These are phyloP conservation scores for Phytopythium chamaehyphon DNA, from an alignment of 352 stramenopile species.

Conservation along the genomic window DNA sequence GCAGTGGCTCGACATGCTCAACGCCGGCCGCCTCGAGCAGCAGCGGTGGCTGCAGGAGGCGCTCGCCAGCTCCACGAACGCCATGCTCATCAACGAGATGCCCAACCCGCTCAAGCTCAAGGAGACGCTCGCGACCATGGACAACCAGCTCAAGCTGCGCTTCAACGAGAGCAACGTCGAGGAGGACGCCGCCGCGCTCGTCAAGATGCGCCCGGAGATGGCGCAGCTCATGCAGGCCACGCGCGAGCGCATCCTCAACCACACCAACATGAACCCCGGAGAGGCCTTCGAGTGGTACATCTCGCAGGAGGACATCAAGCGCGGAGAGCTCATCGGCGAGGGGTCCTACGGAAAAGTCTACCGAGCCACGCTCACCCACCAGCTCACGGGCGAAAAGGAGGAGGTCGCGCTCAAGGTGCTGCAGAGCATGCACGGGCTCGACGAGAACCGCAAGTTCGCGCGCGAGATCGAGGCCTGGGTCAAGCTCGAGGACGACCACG, in stretches of 20 bases:
- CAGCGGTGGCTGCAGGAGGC: constrained; percentile 5
- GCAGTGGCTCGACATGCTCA: constrained; percentile 8
- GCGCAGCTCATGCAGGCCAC: constrained; percentile 9
- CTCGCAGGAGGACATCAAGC: constrained; percentile 13
- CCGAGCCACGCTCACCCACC: constrained; percentile 15
- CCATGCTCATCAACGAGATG: constrained; percentile 15
- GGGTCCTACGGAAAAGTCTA: constrained; percentile 7
- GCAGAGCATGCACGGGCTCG: constrained; percentile 10
- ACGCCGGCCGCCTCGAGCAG: constrained; percentile 5
- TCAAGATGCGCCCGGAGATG: constrained; percentile 9
- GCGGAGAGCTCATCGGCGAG: constrained; percentile 10
- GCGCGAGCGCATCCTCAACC: constrained; percentile 7
- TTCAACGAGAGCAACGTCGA: constrained; percentile 6
- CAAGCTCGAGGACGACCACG: constrained; percentile 17
- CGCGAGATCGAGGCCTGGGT: constrained; percentile 32
- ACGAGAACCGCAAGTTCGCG: constrained; percentile 10
- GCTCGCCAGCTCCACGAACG: background rate
- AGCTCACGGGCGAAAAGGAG: constrained; percentile 7
- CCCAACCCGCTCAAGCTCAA: constrained; percentile 15
- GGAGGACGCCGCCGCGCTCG: constrained; percentile 5
- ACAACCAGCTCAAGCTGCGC: constrained; percentile 4
- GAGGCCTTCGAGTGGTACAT: constrained; percentile 21
- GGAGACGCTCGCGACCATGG: constrained; percentile 14
- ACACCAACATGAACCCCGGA: constrained; percentile 5
- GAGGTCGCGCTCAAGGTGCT: constrained; percentile 11